These are phyloP conservation scores for Parachaetomium inaequale DNA, from an alignment of 495 filamentous ascomycete genomes.

Conservation along the genomic window DNA sequence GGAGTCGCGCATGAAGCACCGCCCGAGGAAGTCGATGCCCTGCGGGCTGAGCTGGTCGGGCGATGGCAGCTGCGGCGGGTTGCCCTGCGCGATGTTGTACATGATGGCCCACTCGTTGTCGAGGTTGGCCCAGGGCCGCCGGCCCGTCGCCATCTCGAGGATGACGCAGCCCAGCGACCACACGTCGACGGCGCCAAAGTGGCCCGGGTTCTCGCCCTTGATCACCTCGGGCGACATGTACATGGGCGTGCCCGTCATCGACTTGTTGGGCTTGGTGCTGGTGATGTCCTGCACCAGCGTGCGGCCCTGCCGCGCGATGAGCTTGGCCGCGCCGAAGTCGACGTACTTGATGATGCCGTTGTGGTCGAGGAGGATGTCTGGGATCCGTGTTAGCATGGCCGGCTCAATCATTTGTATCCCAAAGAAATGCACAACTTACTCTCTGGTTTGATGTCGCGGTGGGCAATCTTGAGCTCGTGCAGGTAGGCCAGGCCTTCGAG, in stretches of 20 bases:
- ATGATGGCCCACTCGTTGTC: constrained; percentile 99
- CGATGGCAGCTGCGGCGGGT: constrained; percentile 77
- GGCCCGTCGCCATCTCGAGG: constrained; percentile 94
- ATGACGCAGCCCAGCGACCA: constrained; percentile 98
- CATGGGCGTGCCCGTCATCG: constrained; percentile 98
- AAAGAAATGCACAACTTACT: constrained; percentile 52
- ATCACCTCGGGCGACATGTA: constrained; percentile 99
- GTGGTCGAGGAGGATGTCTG: constrained; percentile 92
- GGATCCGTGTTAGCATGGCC: constrained; percentile 21
- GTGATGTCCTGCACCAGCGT: constrained; percentile 65
- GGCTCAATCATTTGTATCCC: background rate
- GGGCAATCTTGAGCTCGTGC: constrained; percentile 83
- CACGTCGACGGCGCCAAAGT: constrained; percentile 85
- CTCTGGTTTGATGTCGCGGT: constrained; percentile 98
- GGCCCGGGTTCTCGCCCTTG: constrained; percentile 71
- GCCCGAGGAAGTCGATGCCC: constrained; percentile 83
- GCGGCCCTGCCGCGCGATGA: constrained; percentile 90
- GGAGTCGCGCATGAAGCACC: constrained; percentile 87
- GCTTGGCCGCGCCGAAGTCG: constrained; percentile 96
- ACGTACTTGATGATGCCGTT: constrained; percentile 99
- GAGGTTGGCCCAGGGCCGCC: constrained; percentile 91
- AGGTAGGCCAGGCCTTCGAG: constrained; percentile 94
- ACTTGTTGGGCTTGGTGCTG: constrained; percentile 70
- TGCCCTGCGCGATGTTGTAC: constrained; percentile 99
- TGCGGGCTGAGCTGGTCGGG: constrained; percentile 76